Percentiles rank a stretch among this genome's conserved stretches.
Conservation (phyloP, 2,329 filamentous ascomycete species). For the Penicillium sp. region DNA sequence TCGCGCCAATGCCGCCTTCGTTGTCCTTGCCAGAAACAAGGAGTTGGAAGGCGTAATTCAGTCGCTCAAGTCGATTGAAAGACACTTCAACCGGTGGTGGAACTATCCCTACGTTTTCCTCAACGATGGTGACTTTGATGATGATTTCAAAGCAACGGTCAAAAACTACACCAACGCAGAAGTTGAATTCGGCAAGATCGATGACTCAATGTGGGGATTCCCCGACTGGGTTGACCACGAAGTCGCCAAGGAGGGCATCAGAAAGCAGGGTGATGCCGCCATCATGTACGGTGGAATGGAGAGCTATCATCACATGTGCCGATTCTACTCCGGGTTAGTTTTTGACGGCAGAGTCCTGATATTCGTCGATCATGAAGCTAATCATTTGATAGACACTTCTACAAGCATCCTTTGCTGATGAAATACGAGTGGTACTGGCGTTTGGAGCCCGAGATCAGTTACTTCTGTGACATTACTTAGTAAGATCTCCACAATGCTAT, state of each 20-base stretch:
- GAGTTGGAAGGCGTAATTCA: constrained; percentile 94
- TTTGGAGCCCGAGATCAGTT: constrained; percentile 97
- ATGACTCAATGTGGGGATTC: constrained; percentile 88
- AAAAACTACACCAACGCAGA: constrained; percentile 82
- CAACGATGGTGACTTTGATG: constrained; percentile 96
- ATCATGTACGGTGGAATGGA: constrained; percentile 99
- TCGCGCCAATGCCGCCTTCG: constrained; percentile 90
- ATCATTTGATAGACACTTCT: constrained; percentile 70
- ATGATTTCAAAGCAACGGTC: constrained; percentile 85
- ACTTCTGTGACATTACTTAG: constrained; percentile 99
- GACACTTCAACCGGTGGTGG: constrained; percentile 99
- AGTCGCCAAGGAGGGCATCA: constrained; percentile 91
- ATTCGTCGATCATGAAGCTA: constrained; percentile 5
- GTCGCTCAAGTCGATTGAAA: constrained; percentile 95
- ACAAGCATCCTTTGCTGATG: constrained; percentile 88
- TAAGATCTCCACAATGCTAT: constrained; percentile 46
- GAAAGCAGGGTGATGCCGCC: constrained; percentile 91
- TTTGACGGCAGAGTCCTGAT: neutral
- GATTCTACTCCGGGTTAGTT: constrained; percentile 92
- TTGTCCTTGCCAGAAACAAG: constrained; percentile 93
- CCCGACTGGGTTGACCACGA: constrained; percentile 95
- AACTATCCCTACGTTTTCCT: constrained; percentile 98
- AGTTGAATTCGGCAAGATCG: constrained; percentile 94
- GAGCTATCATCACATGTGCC: constrained; percentile 98
- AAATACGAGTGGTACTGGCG: constrained; percentile 99